Evolutionary conservation across 2,329 filamentous ascomycete genomes (phyloP), one percentile per base, ranked within the genome.

Genomic region (Curvularia lunata): DNA sequence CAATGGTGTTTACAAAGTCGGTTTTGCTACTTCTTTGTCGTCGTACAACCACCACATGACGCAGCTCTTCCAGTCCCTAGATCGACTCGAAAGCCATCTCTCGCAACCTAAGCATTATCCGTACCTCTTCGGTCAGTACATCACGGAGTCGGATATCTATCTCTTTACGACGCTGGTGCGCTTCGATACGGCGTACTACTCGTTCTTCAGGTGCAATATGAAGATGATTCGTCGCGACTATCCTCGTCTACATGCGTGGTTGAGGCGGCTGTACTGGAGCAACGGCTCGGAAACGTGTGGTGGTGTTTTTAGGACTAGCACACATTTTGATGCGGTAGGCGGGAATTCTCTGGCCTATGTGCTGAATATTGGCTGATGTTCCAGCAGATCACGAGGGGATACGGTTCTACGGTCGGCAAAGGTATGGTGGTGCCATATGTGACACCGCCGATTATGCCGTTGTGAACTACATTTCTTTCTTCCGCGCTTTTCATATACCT

Each of bases 231-330:
- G 92, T 43, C 88, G 85, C 9, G 92, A 92, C 8, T 97, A 95
- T 75, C 92, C 93, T 27, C 82, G 82, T 42, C 80, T 96, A 57
- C 91, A 97, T 80, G 81, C 79, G 54, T 97, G 92, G 92, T 78
- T 96, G 79, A 84, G 91, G 57, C 83, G 87, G 67, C 80, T 96
- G 62, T 97, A 97, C 80, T 97, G 93, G 93, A 88, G 88, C 13
- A 69, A 71, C 18, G 66, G 68, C 1, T 61, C 66, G 13, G 65
- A 70, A 52, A 73, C 67, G 0, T 52, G 53, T 10, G 66, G 53
- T 10, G 66, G 69, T 32, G 73, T 61, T 1, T 76, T 75, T 52
- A 70, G 64, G 50, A 60, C 57, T 16, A 74, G 69, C 10, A 75
- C 72, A 1, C 49, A 63, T 16, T 72, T 76, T 16, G 69, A 71